Percentiles rank a stretch among this genome's conserved stretches.
These are phyloP conservation scores for Chrysoporthe deuterocubensis DNA, from an alignment of 2,329 filamentous ascomycete genomes.

Conservation along the genomic window DNA sequence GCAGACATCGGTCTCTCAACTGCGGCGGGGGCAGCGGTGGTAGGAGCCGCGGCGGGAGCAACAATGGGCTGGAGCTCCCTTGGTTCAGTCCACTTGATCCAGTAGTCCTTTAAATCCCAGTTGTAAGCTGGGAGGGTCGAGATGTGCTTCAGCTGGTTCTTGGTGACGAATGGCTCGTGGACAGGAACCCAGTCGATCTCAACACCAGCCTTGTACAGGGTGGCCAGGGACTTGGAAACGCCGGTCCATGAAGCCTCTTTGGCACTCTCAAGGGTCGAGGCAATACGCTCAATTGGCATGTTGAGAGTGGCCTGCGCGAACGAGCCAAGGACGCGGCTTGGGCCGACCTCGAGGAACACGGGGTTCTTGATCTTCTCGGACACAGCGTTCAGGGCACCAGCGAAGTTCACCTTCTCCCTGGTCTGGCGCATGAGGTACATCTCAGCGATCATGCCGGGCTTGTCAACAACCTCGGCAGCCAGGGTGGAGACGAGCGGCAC, in stretches of 20 bases:
- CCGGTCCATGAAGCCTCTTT: constrained; percentile 42
- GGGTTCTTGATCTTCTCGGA: constrained; percentile 61
- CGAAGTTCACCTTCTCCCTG: constrained; percentile 68
- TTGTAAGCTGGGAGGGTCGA: constrained; percentile 20
- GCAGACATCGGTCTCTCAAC: constrained; percentile 20
- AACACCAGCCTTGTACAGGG: constrained; percentile 17
- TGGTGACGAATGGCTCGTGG: constrained; percentile 17
- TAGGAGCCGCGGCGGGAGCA: neutral
- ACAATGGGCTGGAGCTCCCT: constrained; percentile 9
- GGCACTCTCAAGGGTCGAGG: constrained; percentile 60
- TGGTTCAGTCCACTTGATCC: constrained; percentile 25
- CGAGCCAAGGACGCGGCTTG: constrained; percentile 62
- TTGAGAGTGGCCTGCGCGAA: constrained; percentile 60
- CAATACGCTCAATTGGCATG: constrained; percentile 56
- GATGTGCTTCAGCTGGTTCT: constrained; percentile 18
- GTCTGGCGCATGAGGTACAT: constrained; percentile 63
- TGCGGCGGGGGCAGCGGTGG: constrained; percentile 4
- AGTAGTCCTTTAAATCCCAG: constrained; percentile 27
- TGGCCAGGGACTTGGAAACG: constrained; percentile 20
- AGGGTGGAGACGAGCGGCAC: constrained; percentile 68
- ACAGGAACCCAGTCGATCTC: constrained; percentile 26
- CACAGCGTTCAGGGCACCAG: constrained; percentile 52
- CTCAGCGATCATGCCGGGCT: constrained; percentile 56
- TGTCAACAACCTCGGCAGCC: constrained; percentile 60
- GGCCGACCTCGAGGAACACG: constrained; percentile 69